Percentiles rank a stretch among this genome's conserved stretches.
Evolutionary conservation across 2,329 filamentous ascomycete species (phyloP).

Genomic region (Colletotrichum kahawae): DNA sequence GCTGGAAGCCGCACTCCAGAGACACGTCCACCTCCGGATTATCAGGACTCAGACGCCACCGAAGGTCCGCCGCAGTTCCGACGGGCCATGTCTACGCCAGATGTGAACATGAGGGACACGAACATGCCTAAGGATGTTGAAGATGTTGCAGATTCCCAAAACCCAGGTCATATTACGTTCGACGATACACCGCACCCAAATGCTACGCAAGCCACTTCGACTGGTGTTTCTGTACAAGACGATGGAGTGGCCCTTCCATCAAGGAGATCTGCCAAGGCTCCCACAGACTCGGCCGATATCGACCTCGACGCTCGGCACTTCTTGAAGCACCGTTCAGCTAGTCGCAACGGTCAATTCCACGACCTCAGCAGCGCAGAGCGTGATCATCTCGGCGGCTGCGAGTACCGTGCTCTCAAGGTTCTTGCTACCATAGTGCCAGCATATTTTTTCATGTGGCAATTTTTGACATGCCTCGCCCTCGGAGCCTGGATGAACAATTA

Average conservation of each 20-base stretch:
- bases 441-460: constrained; percentile 65
- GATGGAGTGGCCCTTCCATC: neutral
- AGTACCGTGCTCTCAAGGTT: constrained; percentile 67
- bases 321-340: constrained; percentile 20
- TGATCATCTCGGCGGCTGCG: constrained; percentile 64
- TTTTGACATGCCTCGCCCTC: constrained; percentile 61
- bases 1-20: neutral
- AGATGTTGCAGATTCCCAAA: neutral
- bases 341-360: constrained; percentile 60
- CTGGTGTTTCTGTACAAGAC: neutral
- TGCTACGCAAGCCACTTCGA: neutral
- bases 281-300: neutral
- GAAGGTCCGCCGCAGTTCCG: neutral
- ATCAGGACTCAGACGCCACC: neutral
- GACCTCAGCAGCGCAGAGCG: constrained; percentile 57
- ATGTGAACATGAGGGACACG: neutral
- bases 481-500: constrained; percentile 66
- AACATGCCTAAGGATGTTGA: neutral
- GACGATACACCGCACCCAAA: neutral
- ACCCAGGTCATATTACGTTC: neutral
- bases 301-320: neutral
- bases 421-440: constrained; percentile 64
- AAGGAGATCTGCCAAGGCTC: constrained; percentile 34
- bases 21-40: neutral
- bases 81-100: neutral